phyloP scores from a whole-genome alignment of 176 grass and related monocot genomes.

The Otatea glauca region DNA sequence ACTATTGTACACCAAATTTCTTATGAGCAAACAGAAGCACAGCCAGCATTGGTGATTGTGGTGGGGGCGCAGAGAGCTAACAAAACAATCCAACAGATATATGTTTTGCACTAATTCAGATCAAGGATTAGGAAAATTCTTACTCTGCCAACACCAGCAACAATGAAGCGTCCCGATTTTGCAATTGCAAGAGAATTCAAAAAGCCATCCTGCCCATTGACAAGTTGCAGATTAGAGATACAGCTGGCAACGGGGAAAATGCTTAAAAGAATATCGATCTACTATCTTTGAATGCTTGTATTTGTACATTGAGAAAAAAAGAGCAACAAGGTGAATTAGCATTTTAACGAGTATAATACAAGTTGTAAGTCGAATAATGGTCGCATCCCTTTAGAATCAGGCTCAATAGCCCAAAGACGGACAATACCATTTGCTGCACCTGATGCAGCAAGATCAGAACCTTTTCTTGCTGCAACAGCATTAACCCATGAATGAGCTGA shows the following conservation, averaged over 20 bases:
- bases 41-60: not conserved
- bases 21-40: not conserved
- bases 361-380: conserved; percentile 54
- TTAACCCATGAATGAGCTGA: conserved; percentile 68
- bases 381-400: conserved; percentile 62
- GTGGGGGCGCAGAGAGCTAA: not conserved
- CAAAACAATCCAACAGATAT: not conserved
- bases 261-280: not conserved
- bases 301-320: not conserved
- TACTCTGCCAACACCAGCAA: conserved; percentile 73
- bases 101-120: not conserved
- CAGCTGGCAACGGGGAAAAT: not conserved
- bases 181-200: conserved; percentile 72
- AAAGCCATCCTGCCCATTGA: conserved; percentile 62
- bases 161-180: conserved; percentile 67
- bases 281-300: not conserved
- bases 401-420: conserved; percentile 62
- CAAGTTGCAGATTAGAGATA: conserved; percentile 13
- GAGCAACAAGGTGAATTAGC: not conserved
- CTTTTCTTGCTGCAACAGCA: conserved; percentile 66
- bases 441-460: conserved; percentile 77
- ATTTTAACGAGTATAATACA: conserved; percentile 40
- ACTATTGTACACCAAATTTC: not conserved
- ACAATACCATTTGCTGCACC: conserved; percentile 68
- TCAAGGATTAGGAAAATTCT: conserved; percentile 19